A percentile compares a stretch with the other conserved stretches of the same genome.
Evolutionary conservation across 805 yeast genomes (phyloP).

Genomic region (Sugiyamaella americana): DNA sequence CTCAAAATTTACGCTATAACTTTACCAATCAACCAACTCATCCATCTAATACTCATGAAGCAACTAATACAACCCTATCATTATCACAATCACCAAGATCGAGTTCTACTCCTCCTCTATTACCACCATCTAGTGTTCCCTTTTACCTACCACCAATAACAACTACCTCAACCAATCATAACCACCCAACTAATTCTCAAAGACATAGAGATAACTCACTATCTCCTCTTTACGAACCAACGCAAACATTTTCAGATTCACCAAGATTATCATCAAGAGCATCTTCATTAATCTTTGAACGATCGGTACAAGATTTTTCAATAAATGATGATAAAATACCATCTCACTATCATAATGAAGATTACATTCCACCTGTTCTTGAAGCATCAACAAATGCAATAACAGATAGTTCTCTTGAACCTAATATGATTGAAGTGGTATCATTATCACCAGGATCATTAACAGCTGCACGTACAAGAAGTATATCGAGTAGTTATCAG

Average conservation of each 20-base stretch:
- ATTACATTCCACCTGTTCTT: conserved; percentile 72
- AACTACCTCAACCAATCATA: too few species aligned
- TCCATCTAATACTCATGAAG: background rate
- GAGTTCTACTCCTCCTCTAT: background rate
- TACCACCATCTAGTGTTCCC: background rate
- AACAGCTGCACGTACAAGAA: conserved; percentile 10
- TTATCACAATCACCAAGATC: background rate
- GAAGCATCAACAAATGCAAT: conserved; percentile 69
- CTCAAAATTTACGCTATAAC: too few species aligned
- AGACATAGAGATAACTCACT: conserved; percentile 7
- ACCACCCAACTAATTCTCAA: background rate
- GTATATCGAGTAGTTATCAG: conserved; percentile 7
- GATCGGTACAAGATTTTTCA: conserved; percentile 56
- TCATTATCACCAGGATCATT: conserved; percentile 52
- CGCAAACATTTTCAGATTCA: conserved; percentile 9
- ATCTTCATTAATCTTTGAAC: conserved; percentile 54
- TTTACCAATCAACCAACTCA: too few species aligned
- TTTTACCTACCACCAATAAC: background rate
- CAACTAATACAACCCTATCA: too few species aligned
- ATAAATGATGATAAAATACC: conserved; percentile 27
- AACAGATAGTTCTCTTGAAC: conserved; percentile 49
- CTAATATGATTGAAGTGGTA: conserved; percentile 67
- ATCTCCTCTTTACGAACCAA: conserved; percentile 12
- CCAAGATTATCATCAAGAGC: conserved; percentile 25
- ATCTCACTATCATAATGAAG: conserved; percentile 45